Evolutionary conservation across 495 filamentous ascomycete genomes (phyloP), one percentile per base, ranked within the genome.

Genomic region (Tuber borchii): DNA sequence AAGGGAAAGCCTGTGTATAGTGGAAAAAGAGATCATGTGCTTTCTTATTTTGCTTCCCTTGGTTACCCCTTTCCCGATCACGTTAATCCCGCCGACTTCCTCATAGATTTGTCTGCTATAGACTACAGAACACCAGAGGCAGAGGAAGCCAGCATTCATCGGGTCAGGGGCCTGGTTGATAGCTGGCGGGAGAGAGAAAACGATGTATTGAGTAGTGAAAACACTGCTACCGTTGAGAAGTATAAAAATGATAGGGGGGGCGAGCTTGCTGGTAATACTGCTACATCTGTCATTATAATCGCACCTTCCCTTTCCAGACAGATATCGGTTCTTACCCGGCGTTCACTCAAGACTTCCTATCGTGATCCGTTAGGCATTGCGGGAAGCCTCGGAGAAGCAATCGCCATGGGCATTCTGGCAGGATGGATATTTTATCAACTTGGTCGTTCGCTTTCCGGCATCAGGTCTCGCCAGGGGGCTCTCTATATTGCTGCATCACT

Each of bases 31-130:
- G 83, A 82, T 40, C 83, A 85, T 5, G 90, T 87, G 48, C 74
- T 91, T 17, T 80, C 86, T 0, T 89, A 92, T 83, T 93, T 93
- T 78, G 83, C 86, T 14, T 61, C 82, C 8, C 82, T 85, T 22
- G 90, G 89, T 0, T 85, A 89, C 75, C 79, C 86, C 34, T 82
- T 93, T 22, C 91, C 90, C 37, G 83, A 87, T 9, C 92, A 92
- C 77, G 89, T 91, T 70, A 93, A 93, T 77, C 91, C 91, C 0
- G 91, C 91, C 0, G 91, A 93, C 79, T 91, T 88, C 80, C 75
- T 93, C 48, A 90, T 93, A 46, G 91, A 93, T 76, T 84, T 91
- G 73, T 89, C 91, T 9, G 90, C 91, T 2, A 84, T 92, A 73
- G 91, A 93, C 80, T 91, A 88, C 79, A 86, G 91, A 1, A 88